Base-by-base conservation (phyloP, 1,139 yeast genomes). In the Scheffersomyces lignicola region DNA sequence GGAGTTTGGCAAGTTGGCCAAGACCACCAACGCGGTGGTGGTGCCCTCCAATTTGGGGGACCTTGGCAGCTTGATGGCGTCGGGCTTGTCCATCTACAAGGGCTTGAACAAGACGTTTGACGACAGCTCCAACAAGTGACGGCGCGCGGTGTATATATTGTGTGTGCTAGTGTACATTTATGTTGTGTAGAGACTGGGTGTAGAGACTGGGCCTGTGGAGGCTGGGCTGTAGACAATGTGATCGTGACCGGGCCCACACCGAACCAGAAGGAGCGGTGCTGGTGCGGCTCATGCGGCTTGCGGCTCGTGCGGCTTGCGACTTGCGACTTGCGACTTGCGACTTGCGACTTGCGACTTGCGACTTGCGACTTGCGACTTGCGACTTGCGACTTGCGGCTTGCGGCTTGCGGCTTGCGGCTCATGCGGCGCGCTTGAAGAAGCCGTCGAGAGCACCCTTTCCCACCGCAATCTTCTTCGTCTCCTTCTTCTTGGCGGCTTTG, bases 1-100 rank as follows among this genome's bases (percentile, higher is more conserved):
- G 40, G 87, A 90, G 32, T 86, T 86, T 55, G 85, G 87, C 33
- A 80, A 85, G 47, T 69, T 86, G 54, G 95, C 95, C 29, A 85
- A 86, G 66, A 90, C 84, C 56, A 66, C 84, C 30, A 86, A 84
- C 52, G 83, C 94, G 1, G 75, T 87, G 21, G 82, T 86, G 29
- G 72, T 86, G 29, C 95, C 95, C 11, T 76, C 88, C 10, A 83
- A 82, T 39, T 60, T 86, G 55, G 83, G 86, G 42, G 90, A 86
- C 49, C 68, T 86, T 58, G 81, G 90, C 32, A 72, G 79, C 18
- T 74, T 83, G 64, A 81, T 86, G 65, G 88, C 90, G 25, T 72
- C 84, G 43, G 95, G 95, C 1, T 60, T 85, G 73, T 76, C 84
- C 29, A 83, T 86, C 44, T 83, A 75, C 57, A 76, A 82, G 43